Percentiles rank a stretch among this genome's conserved stretches.
Conservation (phyloP, 2,329 filamentous ascomycete genomes). For the Zymoseptoria passerinii region DNA sequence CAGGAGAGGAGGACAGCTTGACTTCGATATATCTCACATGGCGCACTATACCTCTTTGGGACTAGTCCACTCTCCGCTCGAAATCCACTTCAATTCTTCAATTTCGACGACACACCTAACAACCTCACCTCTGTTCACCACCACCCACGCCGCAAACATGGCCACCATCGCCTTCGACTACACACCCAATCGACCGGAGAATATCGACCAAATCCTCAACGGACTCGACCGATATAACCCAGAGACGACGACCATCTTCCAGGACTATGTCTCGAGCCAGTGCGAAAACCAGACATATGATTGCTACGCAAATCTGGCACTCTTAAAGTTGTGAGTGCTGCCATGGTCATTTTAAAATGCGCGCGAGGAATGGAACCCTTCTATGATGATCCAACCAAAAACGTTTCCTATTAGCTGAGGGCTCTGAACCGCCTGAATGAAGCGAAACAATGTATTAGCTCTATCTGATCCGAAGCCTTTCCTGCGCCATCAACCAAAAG, state of each 20-base stretch:
- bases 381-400: constrained; percentile 64
- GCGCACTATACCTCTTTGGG: neutral
- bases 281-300: constrained; percentile 93
- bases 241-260: constrained; percentile 85
- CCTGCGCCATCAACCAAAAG: constrained; percentile 2
- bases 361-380: constrained; percentile 39
- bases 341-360: neutral
- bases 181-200: constrained; percentile 81
- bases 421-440: constrained; percentile 53
- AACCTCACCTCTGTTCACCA: constrained; percentile 4
- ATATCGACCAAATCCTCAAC: constrained; percentile 89
- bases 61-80: neutral
- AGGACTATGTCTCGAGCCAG: constrained; percentile 89
- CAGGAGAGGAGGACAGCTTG: neutral
- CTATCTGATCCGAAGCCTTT: constrained; percentile 54
- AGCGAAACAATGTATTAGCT: constrained; percentile 59
- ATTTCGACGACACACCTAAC: constrained; percentile 4
- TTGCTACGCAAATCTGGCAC: constrained; percentile 90
- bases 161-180: constrained; percentile 64
- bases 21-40: neutral
- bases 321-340: constrained; percentile 85
- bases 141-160: constrained; percentile 3
- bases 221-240: constrained; percentile 98
- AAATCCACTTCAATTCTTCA: neutral
- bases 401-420: constrained; percentile 99